phyloP scores from a whole-genome alignment of 345 rosid species.

The Pugionium cornutum region DNA sequence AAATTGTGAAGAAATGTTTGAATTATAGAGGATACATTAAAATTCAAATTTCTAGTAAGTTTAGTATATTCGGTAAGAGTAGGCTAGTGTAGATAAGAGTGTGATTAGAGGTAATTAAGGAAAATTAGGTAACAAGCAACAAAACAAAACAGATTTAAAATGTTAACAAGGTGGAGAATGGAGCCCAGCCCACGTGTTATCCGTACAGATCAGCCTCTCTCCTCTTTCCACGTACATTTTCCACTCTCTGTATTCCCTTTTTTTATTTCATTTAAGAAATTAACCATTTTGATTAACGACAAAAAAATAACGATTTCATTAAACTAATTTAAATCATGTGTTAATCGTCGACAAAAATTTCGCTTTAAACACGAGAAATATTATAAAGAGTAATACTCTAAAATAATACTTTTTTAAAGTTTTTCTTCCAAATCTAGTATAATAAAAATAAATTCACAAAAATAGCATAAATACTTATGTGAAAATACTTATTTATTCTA shows the following conservation, averaged over 20 bases:
- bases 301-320: not conserved
- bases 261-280: not conserved
- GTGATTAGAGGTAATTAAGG: conserved; percentile 31
- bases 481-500: no score
- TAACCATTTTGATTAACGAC: not conserved
- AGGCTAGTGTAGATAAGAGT: conserved; percentile 24
- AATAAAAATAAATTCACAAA: no score
- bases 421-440: no score
- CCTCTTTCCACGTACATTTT: conserved; percentile 50
- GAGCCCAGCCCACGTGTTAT: conserved; percentile 44
- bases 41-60: not conserved
- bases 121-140: conserved; percentile 10
- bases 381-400: no score
- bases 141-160: not conserved
- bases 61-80: conserved; percentile 19
- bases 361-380: no score
- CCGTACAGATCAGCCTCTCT: conserved; percentile 51
- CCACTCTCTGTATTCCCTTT: conserved; percentile 21
- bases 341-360: no score
- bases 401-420: no score
- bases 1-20: not conserved
- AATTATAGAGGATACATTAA: not conserved
- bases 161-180: conserved; percentile 29
- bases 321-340: no score
- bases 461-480: no score